phyloP scores from a whole-genome alignment of 768 basidiomycete genomes.

The Paxillus ammoniavirescens region DNA sequence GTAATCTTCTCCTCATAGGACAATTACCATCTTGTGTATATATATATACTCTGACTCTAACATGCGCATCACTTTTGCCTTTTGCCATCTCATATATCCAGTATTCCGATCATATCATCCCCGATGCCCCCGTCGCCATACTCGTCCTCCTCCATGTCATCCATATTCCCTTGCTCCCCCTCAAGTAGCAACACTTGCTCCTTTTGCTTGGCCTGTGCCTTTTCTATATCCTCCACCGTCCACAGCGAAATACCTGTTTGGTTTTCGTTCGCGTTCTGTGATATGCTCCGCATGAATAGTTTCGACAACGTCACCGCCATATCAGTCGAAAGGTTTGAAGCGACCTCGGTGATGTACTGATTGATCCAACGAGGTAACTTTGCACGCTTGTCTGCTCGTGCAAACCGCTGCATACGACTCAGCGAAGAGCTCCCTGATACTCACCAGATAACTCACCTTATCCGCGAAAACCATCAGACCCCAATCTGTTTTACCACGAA shows the following conservation, averaged over 20 bases:
- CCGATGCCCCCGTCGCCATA: constrained; percentile 67
- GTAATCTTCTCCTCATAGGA: not conserved
- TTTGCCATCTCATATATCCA: constrained; percentile 48
- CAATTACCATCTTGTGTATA: constrained; percentile 12
- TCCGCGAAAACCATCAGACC: constrained; percentile 99
- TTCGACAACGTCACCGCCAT: constrained; percentile 95
- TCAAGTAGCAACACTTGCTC: constrained; percentile 55
- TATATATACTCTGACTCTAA: not conserved
- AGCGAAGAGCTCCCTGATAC: not conserved
- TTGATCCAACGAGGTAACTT: constrained; percentile 99
- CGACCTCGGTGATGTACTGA: constrained; percentile 98
- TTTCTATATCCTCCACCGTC: constrained; percentile 90
- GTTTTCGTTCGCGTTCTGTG: constrained; percentile 95
- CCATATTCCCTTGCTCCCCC: constrained; percentile 25
- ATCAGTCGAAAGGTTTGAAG: constrained; percentile 96
- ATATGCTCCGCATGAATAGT: constrained; percentile 97
- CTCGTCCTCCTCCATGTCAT: constrained; percentile 50
- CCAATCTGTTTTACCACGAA: constrained; percentile 99
- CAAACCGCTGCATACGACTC: constrained; percentile 66
- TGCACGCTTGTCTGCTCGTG: constrained; percentile 88
- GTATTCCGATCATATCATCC: constrained; percentile 58
- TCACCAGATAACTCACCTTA: constrained; percentile 57
- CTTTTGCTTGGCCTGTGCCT: constrained; percentile 79
- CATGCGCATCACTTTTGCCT: not conserved
- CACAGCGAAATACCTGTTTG: constrained; percentile 93